Conservation (phyloP, 139 green algal species). For the Ulvella scutata region DNA sequence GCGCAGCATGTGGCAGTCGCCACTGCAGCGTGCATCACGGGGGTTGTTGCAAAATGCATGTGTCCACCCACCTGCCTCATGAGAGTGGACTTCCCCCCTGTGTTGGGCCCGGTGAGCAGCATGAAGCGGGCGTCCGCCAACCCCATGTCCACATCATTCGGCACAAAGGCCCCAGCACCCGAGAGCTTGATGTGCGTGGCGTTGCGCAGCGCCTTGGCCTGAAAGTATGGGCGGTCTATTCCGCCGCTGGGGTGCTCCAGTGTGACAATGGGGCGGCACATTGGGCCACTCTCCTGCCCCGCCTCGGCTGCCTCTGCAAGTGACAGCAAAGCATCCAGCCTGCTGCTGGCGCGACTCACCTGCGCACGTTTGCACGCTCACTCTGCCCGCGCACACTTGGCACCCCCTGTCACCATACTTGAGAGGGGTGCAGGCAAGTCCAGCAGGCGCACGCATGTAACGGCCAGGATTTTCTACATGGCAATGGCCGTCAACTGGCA, state of each 20-base stretch:
- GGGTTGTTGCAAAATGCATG: too few species aligned
- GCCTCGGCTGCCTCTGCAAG: constrained; percentile 39
- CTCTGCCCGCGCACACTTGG: too few species aligned
- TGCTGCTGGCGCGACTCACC: background rate
- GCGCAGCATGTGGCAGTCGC: too few species aligned
- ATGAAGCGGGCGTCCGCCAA: constrained; percentile 33
- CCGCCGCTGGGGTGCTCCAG: background rate
- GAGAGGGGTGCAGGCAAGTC: too few species aligned
- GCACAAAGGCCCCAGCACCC: constrained; percentile 67
- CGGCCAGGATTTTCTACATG: too few species aligned
- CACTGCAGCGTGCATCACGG: too few species aligned
- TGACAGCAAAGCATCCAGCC: constrained; percentile 83
- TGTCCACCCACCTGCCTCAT: constrained; percentile 51
- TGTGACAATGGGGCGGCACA: constrained; percentile 33
- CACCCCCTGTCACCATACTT: too few species aligned
- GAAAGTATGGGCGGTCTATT: constrained; percentile 17
- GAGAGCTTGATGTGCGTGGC: constrained; percentile 24
- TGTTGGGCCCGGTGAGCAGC: constrained; percentile 88
- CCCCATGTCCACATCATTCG: constrained; percentile 82
- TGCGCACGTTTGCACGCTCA: background rate
- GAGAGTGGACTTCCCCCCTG: constrained; percentile 94
- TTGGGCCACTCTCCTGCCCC: constrained; percentile 16
- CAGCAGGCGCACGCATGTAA: too few species aligned
- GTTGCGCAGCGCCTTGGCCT: constrained; percentile 43
- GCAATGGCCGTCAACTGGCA: too few species aligned